These are phyloP conservation scores for Dendrobium catenatum DNA, from an alignment of 106 monocot species.

Conservation along the genomic window DNA sequence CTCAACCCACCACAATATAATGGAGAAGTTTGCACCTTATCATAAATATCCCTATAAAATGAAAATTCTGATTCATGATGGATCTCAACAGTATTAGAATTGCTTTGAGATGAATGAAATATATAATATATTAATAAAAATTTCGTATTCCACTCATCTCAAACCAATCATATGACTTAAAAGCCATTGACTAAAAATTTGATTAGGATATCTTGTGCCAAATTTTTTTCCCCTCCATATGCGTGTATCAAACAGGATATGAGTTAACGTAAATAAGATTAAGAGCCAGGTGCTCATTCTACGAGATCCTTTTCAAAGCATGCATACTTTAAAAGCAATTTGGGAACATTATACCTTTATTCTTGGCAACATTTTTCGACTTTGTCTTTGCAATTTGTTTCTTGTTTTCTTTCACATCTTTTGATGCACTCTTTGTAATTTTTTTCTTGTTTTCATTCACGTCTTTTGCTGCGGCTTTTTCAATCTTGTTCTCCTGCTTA, in stretches of 20 bases:
- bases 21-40: neutral
- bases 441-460: slow-evolving; percentile 16
- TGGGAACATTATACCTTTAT: neutral
- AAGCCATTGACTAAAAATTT: no score
- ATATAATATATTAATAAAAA: no score
- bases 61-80: no score
- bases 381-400: slow-evolving; percentile 15
- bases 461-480: slow-evolving; percentile 13
- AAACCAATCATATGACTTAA: no score
- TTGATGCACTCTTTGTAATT: slow-evolving; percentile 9
- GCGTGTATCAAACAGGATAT: neutral
- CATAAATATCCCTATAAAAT: neutral
- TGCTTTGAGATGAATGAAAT: no score
- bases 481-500: slow-evolving; percentile 6
- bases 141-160: no score
- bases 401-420: slow-evolving; percentile 12
- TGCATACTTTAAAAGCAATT: neutral
- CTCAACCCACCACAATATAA: neutral
- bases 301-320: neutral
- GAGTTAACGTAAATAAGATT: neutral
- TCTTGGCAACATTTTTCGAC: slow-evolving; percentile 21
- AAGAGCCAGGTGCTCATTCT: neutral
- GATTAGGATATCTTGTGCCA: no score
- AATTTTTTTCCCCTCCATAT: neutral
- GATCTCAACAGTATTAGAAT: no score